Percentiles rank a stretch among this genome's conserved stretches.
Evolutionary conservation across 495 filamentous ascomycete species (phyloP).

Genomic region (Lepidopterella palustris): DNA sequence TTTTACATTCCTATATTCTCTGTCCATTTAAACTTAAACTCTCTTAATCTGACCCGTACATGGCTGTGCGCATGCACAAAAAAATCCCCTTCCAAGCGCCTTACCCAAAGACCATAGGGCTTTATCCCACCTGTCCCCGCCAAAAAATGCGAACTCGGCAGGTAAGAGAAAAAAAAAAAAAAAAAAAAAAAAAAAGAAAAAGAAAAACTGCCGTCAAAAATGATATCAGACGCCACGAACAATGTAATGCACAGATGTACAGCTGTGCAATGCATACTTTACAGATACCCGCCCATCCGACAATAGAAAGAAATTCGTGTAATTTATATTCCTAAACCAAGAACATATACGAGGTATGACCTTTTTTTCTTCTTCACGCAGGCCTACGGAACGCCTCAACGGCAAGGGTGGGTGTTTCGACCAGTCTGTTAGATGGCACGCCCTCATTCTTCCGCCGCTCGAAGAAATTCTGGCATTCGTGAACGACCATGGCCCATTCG

Average conservation of each 20-base stretch:
- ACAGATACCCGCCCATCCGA: not conserved
- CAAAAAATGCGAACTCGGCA: too few species aligned
- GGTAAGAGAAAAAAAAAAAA: not conserved
- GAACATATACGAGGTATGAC: not conserved
- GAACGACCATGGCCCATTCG: constrained; percentile 80
- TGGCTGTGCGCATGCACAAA: too few species aligned
- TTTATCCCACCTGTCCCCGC: too few species aligned
- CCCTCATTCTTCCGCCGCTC: constrained; percentile 82
- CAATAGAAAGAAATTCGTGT: not conserved
- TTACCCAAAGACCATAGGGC: too few species aligned
- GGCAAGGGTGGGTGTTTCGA: constrained; percentile 82
- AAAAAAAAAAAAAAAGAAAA: not conserved
- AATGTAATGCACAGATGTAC: not conserved
- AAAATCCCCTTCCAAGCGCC: too few species aligned
- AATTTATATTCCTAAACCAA: not conserved
- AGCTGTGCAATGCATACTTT: not conserved
- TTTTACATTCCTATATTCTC: too few species aligned
- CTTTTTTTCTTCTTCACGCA: constrained; percentile 16
- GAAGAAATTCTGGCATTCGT: constrained; percentile 88
- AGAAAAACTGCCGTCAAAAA: not conserved
- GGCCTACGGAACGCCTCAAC: constrained; percentile 73
- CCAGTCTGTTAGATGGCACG: constrained; percentile 61
- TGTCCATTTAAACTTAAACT: too few species aligned
- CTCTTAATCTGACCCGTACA: too few species aligned
- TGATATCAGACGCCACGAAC: not conserved